phyloP scores from a whole-genome alignment of 225 moss, liverwort and hornwort genomes.

The Pseudisothecium myosuroides region DNA sequence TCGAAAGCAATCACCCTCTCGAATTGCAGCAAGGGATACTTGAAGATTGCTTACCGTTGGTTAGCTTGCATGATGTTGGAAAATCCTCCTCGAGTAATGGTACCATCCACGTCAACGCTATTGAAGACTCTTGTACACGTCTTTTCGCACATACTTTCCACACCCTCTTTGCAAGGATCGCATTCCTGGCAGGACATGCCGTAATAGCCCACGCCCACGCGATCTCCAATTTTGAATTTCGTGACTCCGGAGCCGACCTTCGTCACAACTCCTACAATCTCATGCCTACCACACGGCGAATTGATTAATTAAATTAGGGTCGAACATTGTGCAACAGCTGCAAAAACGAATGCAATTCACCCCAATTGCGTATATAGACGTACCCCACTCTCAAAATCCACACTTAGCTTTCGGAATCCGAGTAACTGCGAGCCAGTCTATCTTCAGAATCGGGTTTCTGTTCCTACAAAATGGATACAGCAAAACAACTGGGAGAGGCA shows the following conservation, averaged over 20 bases:
- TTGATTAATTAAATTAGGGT: neutral
- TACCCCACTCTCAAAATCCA: neutral
- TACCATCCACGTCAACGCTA: constrained; percentile 36
- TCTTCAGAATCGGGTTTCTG: neutral
- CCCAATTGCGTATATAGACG: neutral
- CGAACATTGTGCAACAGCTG: neutral
- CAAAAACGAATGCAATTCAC: neutral
- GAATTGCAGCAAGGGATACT: neutral
- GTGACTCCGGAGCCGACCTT: constrained; percentile 50
- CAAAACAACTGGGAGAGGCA: neutral
- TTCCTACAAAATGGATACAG: neutral
- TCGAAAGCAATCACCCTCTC: neutral
- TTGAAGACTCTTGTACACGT: constrained; percentile 5
- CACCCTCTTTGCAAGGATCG: constrained; percentile 20
- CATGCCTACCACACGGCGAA: constrained; percentile 31
- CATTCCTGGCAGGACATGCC: constrained; percentile 32
- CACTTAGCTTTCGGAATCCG: neutral
- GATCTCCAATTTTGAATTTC: constrained; percentile 47
- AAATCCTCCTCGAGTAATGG: constrained; percentile 54
- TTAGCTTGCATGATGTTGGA: constrained; percentile 52
- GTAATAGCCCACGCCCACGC: constrained; percentile 34
- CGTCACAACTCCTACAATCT: constrained; percentile 56
- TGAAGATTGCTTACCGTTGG: constrained; percentile 10
- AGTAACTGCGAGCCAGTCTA: neutral
- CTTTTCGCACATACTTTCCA: constrained; percentile 11